phyloP scores from a whole-genome alignment of 2,329 filamentous ascomycete species.

The Neonectria sp. region DNA sequence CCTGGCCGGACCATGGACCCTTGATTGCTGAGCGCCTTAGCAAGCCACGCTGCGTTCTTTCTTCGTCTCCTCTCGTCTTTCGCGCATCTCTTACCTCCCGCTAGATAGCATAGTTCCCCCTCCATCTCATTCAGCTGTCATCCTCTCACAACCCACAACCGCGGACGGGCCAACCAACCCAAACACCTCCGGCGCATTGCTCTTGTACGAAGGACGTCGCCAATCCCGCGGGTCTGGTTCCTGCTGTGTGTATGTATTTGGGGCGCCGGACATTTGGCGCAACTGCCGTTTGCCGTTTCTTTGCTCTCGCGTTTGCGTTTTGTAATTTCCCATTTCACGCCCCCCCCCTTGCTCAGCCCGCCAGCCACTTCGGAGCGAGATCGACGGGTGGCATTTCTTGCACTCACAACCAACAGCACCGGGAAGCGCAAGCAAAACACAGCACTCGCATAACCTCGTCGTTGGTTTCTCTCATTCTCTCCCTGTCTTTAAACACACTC shows the following conservation, averaged over 20 bases:
- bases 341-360: not conserved
- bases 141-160: not conserved
- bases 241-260: not conserved
- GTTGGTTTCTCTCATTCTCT: not conserved
- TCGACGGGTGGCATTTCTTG: constrained; percentile 1
- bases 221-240: constrained; percentile 8
- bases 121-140: not conserved
- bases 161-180: not conserved
- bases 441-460: too few species aligned
- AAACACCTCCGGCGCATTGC: not conserved
- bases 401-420: not conserved
- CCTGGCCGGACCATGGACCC: not conserved
- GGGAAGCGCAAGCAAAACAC: not conserved
- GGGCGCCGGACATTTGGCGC: constrained; percentile 12
- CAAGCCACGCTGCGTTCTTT: too few species aligned
- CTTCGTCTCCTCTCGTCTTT: not conserved
- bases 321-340: constrained; percentile 20
- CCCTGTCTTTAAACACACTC: not conserved
- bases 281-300: not conserved
- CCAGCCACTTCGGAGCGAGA: constrained; percentile 7
- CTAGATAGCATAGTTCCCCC: too few species aligned
- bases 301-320: not conserved
- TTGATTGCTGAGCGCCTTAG: not conserved
- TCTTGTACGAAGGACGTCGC: constrained; percentile 6
- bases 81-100: too few species aligned